Conservation (phyloP, 371 early-diverging fungal species). For the Parasitella parasitica region DNA sequence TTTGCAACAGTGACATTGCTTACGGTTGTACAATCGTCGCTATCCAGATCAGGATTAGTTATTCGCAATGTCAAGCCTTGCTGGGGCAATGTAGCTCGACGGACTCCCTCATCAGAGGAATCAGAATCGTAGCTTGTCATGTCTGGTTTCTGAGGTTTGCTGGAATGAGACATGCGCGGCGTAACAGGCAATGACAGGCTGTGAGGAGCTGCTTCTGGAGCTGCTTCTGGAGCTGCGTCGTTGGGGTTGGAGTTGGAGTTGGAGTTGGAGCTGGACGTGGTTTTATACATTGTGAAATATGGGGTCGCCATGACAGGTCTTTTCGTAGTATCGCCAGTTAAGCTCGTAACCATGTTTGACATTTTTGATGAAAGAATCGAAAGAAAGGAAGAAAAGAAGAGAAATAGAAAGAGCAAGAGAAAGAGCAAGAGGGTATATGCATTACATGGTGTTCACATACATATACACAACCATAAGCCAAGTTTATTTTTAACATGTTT, state of each 20-base stretch:
- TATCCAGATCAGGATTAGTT: not conserved
- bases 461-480: not conserved
- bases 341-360: not conserved
- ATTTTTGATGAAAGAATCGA: not conserved
- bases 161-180: not conserved
- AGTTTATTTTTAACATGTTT: not conserved
- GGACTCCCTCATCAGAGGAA: slow-evolving; percentile 3
- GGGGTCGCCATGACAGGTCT: not conserved
- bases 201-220: not conserved
- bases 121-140: slow-evolving; percentile 5
- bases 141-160: not conserved
- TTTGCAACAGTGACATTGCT: not conserved
- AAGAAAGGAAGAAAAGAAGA: not conserved
- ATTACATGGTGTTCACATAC: not conserved
- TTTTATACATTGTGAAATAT: not conserved
- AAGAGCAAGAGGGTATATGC: not conserved
- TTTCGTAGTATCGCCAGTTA: not conserved
- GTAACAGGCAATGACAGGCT: not conserved
- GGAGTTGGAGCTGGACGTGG: not conserved
- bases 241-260: not conserved
- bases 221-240: not conserved
- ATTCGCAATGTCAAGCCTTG: not conserved
- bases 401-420: not conserved
- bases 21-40: not conserved
- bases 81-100: not conserved